Evolutionary conservation across 2,329 filamentous ascomycete genomes (phyloP), one percentile per base, ranked within the genome.

Genomic region (Aureobasidium pullulans): DNA sequence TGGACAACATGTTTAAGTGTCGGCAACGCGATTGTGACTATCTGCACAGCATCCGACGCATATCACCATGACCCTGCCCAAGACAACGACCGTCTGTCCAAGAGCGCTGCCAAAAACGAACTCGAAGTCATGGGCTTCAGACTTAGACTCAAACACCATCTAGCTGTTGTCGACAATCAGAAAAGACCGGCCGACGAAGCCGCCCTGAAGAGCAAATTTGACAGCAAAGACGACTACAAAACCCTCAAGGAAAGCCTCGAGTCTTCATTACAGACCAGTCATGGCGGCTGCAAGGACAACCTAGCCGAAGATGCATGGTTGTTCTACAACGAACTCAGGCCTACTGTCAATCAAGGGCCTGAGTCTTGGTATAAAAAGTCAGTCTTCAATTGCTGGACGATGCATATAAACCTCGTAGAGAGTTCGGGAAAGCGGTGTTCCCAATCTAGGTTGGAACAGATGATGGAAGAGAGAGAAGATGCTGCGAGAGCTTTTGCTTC

Each of bases 1-100:
- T 71, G 70, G 69, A 34, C 60, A 8, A 72, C 69, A 31, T 70
- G 70, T 56, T 63, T 72, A 13, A 68, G 66, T 61, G 64, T 65
- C 6, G 69, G 69, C 16, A 63, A 65, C n/a, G 67, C 70, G 2
- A 67, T 72, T 34, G 10, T 23, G 8, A 10, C 8, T 3, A 23
- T 43, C 9, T 8, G 23, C 40, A 43, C 8, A 11, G 40, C 23
- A 16, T 13, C 11, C 61, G 52, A 63, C 32, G 59, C 64, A n/a
- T 63, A 64, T 46, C 52, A 64, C 46, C 46, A 64, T 50, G 62
- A 64, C 39, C 64, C 64, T 4, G 19, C 59, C n/a, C 47, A 66
- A 31, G 43, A 64, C 19, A 61, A 59, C 5, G 59, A 64, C 28
- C 59, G 66, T 36, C 60, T 65, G 32, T 43, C 62, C 29, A 57